Base-by-base conservation (phyloP, 2,329 filamentous ascomycete genomes). In the Harringtonia lauricola region DNA sequence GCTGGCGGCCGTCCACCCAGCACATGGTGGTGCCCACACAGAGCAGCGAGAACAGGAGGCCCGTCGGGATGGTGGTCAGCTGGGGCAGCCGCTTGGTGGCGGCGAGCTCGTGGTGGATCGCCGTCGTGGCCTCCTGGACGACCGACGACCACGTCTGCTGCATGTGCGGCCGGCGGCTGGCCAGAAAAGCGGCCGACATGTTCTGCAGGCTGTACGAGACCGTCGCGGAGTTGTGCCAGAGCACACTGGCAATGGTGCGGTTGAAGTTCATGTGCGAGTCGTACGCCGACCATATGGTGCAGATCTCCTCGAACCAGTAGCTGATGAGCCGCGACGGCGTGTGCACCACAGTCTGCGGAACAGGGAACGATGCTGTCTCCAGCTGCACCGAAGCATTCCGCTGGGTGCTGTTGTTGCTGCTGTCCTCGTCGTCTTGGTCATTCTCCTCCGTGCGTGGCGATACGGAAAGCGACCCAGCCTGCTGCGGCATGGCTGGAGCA, bases 281-380 rank as follows among this genome's bases (percentile, higher is more conserved):
- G 26, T 62, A 64, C 8, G 57, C 59, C 0, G 62, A 64, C 61
- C 62, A 64, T 7, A 57, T 51, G 0, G 62, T 53, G 30, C 62
- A 64, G 15, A 64, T 62, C 33, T 63, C 53, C 2, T 62, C 56
- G 42, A 64, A 64, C 62, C 62, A 64, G 26, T 54, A 52, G 26
- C 51, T 44, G 21, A 64, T 59, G 17, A 64, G 56, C 1, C 59
- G 50, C 0, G 59, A 57, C 1, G 59, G 57, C 3, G 55, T 55
- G 30, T 63, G 57, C 6, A 45, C 44, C 54, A 31, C 46, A 46
- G 42, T 46, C 45, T 39, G 49, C 45, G 35, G 51, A 48, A 33
- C 28, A 14, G 28, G 30, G n/a, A 33, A 33, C 30, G 30, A n/a
- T n/a, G n/a, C n/a, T n/a, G n/a, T n/a, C n/a, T n/a, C n/a, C n/a